phyloP scores from a whole-genome alignment of 768 basidiomycete species.

The Amanita muscaria region DNA sequence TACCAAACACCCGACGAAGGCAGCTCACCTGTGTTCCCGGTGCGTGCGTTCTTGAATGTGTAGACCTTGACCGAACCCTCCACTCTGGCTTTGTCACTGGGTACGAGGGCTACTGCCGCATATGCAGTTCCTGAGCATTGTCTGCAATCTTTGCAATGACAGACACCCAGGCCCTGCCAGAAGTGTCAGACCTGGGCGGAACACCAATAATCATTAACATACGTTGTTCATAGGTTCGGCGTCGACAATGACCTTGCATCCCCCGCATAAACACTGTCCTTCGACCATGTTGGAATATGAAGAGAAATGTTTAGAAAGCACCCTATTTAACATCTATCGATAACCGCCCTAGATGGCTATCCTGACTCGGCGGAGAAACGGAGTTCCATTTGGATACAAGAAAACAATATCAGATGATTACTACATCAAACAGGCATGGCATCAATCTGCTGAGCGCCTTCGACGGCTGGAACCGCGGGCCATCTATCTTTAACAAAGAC shows the following conservation, averaged over 20 bases:
- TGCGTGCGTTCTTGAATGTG: background rate
- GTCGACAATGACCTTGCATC: background rate
- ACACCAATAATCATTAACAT: background rate
- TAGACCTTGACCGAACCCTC: conserved; percentile 1
- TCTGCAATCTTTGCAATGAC: conserved; percentile 6
- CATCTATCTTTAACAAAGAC: conserved; percentile 9
- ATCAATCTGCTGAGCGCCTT: conserved; percentile 3
- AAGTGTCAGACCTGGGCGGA: background rate
- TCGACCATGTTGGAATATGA: background rate
- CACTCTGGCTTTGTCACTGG: background rate
- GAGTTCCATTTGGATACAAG: no score
- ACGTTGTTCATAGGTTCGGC: background rate
- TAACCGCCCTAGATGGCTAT: no score
- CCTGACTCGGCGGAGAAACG: no score
- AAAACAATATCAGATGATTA: no score
- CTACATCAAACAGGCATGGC: background rate
- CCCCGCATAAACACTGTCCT: conserved; percentile 4
- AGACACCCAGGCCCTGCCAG: background rate
- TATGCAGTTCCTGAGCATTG: background rate
- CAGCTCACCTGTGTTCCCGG: background rate
- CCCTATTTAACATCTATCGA: no score
- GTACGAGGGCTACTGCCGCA: background rate
- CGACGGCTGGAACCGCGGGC: background rate
- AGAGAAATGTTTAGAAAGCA: no score
- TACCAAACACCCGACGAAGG: background rate